Evolutionary conservation across 2,329 filamentous ascomycete genomes (phyloP).

Genomic region (Nothomitra cinnamomea): DNA sequence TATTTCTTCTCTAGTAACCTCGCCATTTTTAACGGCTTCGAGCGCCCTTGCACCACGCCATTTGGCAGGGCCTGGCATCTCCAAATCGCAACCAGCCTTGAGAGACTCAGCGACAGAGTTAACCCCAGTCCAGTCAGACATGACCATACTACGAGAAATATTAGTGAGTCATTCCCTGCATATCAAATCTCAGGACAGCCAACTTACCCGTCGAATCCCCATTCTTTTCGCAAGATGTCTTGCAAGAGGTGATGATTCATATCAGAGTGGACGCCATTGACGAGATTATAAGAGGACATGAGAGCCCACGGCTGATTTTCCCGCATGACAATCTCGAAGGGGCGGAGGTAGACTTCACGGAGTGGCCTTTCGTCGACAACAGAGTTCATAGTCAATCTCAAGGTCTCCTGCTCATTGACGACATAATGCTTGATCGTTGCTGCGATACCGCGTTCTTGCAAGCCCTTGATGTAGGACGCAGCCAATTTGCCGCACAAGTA

Average conservation of each 20-base stretch:
- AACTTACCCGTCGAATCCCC: constrained; percentile 20
- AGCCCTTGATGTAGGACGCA: constrained; percentile 52
- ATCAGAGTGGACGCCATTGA: constrained; percentile 37
- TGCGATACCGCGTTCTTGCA: constrained; percentile 56
- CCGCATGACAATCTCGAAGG: constrained; percentile 55
- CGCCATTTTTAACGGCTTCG: constrained; percentile 21
- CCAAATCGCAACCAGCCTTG: constrained; percentile 4
- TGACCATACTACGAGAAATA: constrained; percentile 30
- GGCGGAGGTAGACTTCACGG: constrained; percentile 55
- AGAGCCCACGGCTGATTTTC: constrained; percentile 53
- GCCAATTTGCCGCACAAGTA: constrained; percentile 58
- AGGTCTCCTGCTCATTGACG: constrained; percentile 57
- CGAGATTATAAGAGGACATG: constrained; percentile 51
- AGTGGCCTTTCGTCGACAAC: constrained; percentile 46
- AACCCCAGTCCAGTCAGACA: background rate
- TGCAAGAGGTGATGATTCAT: background rate
- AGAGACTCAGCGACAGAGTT: background rate
- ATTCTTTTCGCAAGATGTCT: constrained; percentile 22
- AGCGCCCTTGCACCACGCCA: constrained; percentile 15
- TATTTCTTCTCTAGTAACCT: constrained; percentile 38
- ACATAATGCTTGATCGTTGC: constrained; percentile 69
- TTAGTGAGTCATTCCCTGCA: too few relatives aligned
- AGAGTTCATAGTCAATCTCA: constrained; percentile 46
- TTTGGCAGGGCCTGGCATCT: constrained; percentile 1
- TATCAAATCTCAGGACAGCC: background rate